These are phyloP conservation scores for Piper longum DNA, from an alignment of 164 flowering plant genomes.

Conservation along the genomic window DNA sequence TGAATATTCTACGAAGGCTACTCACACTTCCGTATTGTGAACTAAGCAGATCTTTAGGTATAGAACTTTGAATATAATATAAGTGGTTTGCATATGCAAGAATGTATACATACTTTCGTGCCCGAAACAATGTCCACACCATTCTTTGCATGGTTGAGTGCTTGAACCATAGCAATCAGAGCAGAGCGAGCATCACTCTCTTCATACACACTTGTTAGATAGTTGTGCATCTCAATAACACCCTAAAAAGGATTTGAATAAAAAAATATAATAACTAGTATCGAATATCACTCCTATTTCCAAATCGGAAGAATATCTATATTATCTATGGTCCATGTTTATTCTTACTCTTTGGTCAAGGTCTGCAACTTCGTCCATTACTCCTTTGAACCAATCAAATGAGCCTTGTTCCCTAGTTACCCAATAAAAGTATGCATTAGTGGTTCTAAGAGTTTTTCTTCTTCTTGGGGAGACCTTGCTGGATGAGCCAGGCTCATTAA, in stretches of 20 bases:
- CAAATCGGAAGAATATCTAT: neutral
- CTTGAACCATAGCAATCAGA: slow-evolving; percentile 97
- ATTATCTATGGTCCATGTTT: neutral
- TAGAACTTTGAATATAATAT: neutral
- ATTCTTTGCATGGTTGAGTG: slow-evolving; percentile 92
- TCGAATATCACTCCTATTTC: neutral
- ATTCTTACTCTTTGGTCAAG: slow-evolving; percentile 70
- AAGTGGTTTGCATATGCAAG: neutral
- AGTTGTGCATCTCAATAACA: slow-evolving; percentile 97
- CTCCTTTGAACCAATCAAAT: slow-evolving; percentile 99
- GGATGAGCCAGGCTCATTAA: slow-evolving; percentile 21
- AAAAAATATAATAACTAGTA: slow-evolving; percentile 1
- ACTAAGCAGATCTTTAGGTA: neutral
- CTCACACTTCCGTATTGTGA: neutral
- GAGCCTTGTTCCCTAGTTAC: slow-evolving; percentile 99
- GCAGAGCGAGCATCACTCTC: slow-evolving; percentile 99
- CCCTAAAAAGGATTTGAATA: slow-evolving; percentile 29
- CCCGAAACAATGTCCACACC: slow-evolving; percentile 96
- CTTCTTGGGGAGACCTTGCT: slow-evolving; percentile 33
- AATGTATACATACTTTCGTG: slow-evolving; percentile 44
- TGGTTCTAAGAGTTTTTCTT: slow-evolving; percentile 60
- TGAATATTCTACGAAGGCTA: no score
- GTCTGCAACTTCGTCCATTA: slow-evolving; percentile 96
- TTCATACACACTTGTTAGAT: slow-evolving; percentile 93
- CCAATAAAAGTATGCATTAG: slow-evolving; percentile 98